Conservation (phyloP, 345 rosid species). For the Viola odorata region DNA sequence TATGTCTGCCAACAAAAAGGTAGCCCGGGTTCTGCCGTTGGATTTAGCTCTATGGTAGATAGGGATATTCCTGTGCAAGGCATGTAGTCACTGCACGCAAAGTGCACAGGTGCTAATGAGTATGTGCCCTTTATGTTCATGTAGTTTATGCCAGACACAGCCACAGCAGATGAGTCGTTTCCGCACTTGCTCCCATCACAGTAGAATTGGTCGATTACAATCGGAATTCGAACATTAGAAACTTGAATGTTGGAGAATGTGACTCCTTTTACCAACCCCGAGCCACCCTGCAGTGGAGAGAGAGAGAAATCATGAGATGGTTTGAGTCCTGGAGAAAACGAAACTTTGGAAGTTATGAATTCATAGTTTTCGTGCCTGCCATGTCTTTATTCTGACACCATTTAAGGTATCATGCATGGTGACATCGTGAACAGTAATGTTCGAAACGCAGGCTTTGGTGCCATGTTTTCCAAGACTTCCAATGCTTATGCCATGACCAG, state of each 20-base stretch:
- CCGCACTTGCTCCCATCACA: conserved; percentile 55
- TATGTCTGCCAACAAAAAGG: conserved; percentile 79
- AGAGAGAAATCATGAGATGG: conserved; percentile 5
- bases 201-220: conserved; percentile 81
- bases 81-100: conserved; percentile 77
- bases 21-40: conserved; percentile 33
- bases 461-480: conserved; percentile 74
- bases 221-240: conserved; percentile 59
- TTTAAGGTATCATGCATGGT: conserved; percentile 46
- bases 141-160: conserved; percentile 62
- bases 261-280: conserved; percentile 73
- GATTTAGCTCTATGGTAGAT: conserved; percentile 46
- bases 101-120: conserved; percentile 48
- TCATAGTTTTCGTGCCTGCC: conserved; percentile 59
- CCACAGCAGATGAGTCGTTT: conserved; percentile 72
- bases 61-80: conserved; percentile 74
- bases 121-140: conserved; percentile 72
- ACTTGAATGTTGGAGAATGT: conserved; percentile 84
- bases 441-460: conserved; percentile 78
- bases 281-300: conserved; percentile 60
- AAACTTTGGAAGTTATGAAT: not conserved
- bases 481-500: conserved; percentile 96
- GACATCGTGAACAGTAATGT: conserved; percentile 67
- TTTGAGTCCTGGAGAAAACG: conserved; percentile 2
- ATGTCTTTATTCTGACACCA: conserved; percentile 86